phyloP scores from a whole-genome alignment of 169 alveolate species.

The Eimeria tenella region DNA sequence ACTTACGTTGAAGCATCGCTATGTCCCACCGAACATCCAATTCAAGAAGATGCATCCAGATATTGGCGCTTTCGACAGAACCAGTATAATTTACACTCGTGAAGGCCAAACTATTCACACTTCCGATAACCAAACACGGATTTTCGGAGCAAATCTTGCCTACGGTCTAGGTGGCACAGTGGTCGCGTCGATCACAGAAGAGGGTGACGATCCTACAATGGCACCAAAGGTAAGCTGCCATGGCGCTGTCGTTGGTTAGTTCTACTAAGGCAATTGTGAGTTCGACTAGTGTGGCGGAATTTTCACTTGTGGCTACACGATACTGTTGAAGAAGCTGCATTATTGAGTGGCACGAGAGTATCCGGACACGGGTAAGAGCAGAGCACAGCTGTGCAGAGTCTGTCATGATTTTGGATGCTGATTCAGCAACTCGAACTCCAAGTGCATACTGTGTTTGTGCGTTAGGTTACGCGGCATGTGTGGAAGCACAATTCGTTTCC shows the following conservation, averaged over 20 bases:
- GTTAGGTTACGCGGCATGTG: conserved; percentile 62
- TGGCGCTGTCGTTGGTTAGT: too few species aligned
- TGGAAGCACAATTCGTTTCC: conserved; percentile 75
- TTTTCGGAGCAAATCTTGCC: conserved; percentile 76
- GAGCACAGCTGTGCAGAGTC: too few species aligned
- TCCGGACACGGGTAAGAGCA: too few species aligned
- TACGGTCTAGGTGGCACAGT: conserved; percentile 78
- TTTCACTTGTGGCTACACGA: too few species aligned
- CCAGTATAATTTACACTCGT: conserved; percentile 50
- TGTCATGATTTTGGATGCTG: not conserved
- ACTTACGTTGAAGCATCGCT: conserved; percentile 80
- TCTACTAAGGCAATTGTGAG: too few species aligned
- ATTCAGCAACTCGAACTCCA: not conserved
- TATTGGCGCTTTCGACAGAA: conserved; percentile 70
- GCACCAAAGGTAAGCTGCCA: conserved; percentile 35
- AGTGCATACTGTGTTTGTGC: not conserved
- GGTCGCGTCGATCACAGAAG: conserved; percentile 72
- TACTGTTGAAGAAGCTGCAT: too few species aligned
- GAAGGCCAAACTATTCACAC: conserved; percentile 51
- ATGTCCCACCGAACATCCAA: conserved; percentile 85
- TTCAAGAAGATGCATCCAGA: conserved; percentile 85
- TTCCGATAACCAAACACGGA: not conserved
- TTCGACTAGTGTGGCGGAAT: too few species aligned
- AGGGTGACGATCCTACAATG: conserved; percentile 64
- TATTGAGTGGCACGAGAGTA: too few species aligned